A percentile compares a stretch with the other conserved stretches of the same genome.
Evolutionary conservation across 331 rosid species (phyloP).

Genomic region (Quercus phellos): DNA sequence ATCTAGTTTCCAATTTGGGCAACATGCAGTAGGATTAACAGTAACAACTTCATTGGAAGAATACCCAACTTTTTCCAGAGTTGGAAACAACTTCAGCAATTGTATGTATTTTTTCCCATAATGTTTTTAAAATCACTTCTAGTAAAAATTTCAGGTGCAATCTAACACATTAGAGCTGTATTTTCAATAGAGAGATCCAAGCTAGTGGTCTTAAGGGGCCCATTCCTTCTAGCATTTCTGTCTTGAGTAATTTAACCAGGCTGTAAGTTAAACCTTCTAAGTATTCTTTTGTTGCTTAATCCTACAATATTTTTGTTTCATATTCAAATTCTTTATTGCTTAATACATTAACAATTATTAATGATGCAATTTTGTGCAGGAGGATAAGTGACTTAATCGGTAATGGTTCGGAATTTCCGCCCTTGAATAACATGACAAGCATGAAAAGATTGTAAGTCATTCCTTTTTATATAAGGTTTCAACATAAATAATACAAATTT

Average conservation of each 20-base stretch:
- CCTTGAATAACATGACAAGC: neutral
- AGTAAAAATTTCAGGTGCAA: neutral
- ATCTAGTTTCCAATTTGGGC: neutral
- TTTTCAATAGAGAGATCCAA: slow-evolving; percentile 24
- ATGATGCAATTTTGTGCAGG: neutral
- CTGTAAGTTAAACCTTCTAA: slow-evolving; percentile 24
- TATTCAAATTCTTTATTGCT: neutral
- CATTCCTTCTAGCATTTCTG: slow-evolving; percentile 31
- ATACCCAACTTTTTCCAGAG: slow-evolving; percentile 22
- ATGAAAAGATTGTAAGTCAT: neutral
- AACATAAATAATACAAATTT: neutral
- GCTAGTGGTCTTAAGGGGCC: slow-evolving; percentile 38
- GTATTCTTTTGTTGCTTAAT: neutral
- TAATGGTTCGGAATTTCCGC: neutral
- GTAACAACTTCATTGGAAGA: slow-evolving; percentile 13
- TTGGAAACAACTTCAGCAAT: slow-evolving; percentile 5
- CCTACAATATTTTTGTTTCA: neutral
- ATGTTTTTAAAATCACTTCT: neutral
- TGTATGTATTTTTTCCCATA: slow-evolving; percentile 5
- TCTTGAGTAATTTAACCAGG: slow-evolving; percentile 3
- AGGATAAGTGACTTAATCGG: slow-evolving; percentile 1
- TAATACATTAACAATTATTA: neutral
- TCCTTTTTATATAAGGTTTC: neutral
- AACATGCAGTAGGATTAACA: neutral
- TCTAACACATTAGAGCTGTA: neutral